These are phyloP conservation scores for Lipomyces lipofer DNA, from an alignment of 805 yeast genomes.

Conservation along the genomic window DNA sequence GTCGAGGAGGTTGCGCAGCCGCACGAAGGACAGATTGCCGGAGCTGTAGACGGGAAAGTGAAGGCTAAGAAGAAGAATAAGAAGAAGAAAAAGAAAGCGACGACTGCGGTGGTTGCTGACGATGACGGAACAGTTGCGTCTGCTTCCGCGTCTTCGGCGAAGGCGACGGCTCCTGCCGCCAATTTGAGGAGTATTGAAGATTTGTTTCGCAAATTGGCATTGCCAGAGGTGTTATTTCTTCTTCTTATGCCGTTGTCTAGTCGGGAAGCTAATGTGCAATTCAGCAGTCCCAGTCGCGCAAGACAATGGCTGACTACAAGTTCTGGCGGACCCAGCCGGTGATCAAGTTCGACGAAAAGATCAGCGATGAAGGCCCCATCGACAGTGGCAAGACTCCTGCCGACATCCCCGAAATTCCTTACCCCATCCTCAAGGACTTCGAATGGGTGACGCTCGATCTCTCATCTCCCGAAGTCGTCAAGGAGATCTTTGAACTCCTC, in stretches of 20 bases:
- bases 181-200: slow-evolving; percentile 13
- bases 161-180: background rate
- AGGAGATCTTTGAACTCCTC: slow-evolving; percentile 75
- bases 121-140: background rate
- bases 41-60: background rate
- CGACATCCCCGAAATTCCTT: slow-evolving; percentile 70
- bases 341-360: slow-evolving; percentile 65
- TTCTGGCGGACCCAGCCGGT: slow-evolving; percentile 99
- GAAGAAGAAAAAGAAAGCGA: slow-evolving; percentile 23
- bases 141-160: background rate
- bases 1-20: background rate
- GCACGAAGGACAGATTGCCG: background rate
- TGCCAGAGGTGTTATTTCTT: slow-evolving; percentile 3
- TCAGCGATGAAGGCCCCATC: slow-evolving; percentile 77
- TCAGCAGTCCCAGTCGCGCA: slow-evolving; percentile 29
- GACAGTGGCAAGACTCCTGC: slow-evolving; percentile 65
- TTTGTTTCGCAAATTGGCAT: slow-evolving; percentile 15
- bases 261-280: no score
- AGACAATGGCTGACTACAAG: slow-evolving; percentile 80
- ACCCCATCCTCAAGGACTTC: slow-evolving; percentile 71
- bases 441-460: slow-evolving; percentile 86
- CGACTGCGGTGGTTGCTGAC: slow-evolving; percentile 4
- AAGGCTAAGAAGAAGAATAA: slow-evolving; percentile 19
- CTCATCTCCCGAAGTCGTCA: slow-evolving; percentile 53
- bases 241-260: background rate